Evolutionary conservation across 306 rosid species (phyloP), one percentile per base, ranked within the genome.

Genomic region (Hippophae gyantsensis): DNA sequence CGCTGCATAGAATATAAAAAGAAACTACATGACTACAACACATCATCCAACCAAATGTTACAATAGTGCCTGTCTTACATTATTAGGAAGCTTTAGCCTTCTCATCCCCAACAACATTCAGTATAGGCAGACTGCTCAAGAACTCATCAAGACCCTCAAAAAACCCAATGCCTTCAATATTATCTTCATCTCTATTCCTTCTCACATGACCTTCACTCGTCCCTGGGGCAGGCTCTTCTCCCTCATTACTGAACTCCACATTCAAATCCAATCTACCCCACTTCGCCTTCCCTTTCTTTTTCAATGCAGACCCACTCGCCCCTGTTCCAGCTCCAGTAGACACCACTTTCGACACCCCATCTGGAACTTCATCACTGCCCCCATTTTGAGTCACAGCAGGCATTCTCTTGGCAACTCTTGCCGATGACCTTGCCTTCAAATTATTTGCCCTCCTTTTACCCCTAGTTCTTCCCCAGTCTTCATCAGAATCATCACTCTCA

Each of bases 121-220:
- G 93, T 62, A 92, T 80, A 6, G 98, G 98, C 56, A 92, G 84
- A 75, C 93, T 87, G 63, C 70, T 87, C 38, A 92, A 78, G 73
- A 88, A 92, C 79, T 92, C 98, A 61, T 92, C 98, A 60, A 92
- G 96, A 56, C 96, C 98, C 65, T 92, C 98, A 61, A 92, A 92
- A 76, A 87, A 87, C 14, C 72, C 78, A 71, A 70, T 85, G 51
- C 96, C 96, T 71, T 87, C 95, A 45, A 85, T 92, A 58, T 85
- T 85, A 64, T 88, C 98, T 76, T 78, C 96, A 47, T 81, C 82
- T 54, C 75, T 79, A 61, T 66, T 59, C 46, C 65, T 78, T 6
- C 80, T 66, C 58, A 61, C 78, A 48, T 81, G 68, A 56, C 82
- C 92, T 68, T 75, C 82, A 23, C 70, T 66, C 52, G 8, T 54